Conservation (phyloP, 192 early-diverging fungal genomes). For the Funneliformis geosporum region DNA sequence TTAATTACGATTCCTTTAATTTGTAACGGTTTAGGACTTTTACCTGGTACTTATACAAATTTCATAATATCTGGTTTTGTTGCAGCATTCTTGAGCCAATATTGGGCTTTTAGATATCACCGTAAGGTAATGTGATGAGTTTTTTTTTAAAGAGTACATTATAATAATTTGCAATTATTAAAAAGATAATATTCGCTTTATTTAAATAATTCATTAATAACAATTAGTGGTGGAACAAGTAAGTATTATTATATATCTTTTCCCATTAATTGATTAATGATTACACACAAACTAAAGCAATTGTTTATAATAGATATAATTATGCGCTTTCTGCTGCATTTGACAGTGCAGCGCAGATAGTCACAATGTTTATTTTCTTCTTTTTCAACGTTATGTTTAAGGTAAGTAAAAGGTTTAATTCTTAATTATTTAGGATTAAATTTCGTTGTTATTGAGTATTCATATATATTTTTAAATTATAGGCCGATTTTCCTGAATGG, state of each 20-base stretch:
- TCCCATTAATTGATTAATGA: too few relatives aligned
- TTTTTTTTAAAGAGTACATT: not conserved
- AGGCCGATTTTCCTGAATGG: conserved; percentile 33
- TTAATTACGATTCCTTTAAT: conserved; percentile 29
- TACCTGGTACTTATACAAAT: conserved; percentile 29
- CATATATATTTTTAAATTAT: conserved; percentile 43
- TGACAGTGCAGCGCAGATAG: conserved; percentile 57
- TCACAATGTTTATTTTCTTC: conserved; percentile 49
- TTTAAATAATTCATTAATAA: not conserved
- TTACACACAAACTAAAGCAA: too few relatives aligned
- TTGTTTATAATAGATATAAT: conserved; percentile 55
- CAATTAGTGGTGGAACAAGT: conserved; percentile 28
- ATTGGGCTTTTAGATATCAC: not conserved
- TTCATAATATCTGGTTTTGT: conserved; percentile 30
- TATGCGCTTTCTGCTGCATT: conserved; percentile 68
- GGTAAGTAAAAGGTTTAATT: not conserved
- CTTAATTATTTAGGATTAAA: not conserved
- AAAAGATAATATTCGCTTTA: not conserved
- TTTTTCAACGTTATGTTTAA: conserved; percentile 53
- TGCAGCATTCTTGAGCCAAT: conserved; percentile 17
- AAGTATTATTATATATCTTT: not conserved
- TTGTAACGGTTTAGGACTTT: conserved; percentile 11
- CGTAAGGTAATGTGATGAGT: not conserved
- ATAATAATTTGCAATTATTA: too few relatives aligned
- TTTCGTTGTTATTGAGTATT: conserved; percentile 38